Evolutionary conservation across 306 rosid species (phyloP), one percentile per base, ranked within the genome.

Genomic region (Ormosia emarginata): DNA sequence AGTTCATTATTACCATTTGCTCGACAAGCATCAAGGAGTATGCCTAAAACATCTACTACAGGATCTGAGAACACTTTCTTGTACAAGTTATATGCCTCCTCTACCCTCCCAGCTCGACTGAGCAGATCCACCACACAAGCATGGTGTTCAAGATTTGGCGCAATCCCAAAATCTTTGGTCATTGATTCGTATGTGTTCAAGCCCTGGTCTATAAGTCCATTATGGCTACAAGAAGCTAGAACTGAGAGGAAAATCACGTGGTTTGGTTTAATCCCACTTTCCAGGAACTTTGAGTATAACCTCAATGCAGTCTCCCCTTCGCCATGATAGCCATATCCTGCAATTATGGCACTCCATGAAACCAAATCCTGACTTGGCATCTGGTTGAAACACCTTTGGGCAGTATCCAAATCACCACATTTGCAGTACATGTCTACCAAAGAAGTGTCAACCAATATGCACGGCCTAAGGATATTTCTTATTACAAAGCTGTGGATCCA

Each of bases 381-480:
- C 41, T 74, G 87, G 69, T 80, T 69, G 61, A 91, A 93, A 85
- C 97, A 93, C 62, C 67, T 89, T 78, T 86, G 90, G 7, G 95
- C 95, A 24, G 78, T 79, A 36, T 87, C 86, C 81, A 91, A 63
- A 78, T 88, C 88, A 11, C 97, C 97, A 37, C 97, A 93, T 84
- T 91, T 93, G 11, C 92, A 84, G 87, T 93, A 93, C 97, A 93
- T 91, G 77, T 93, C 95, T 8, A 93, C 89, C 82, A 93, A 83
- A 70, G 95, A 91, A 74, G 97, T 91, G 87, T 89, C 92, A 10
- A 91, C 91, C 86, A 89, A 40, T 67, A 93, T 89, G 79, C 90
- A 84, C 1, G 90, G 88, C 86, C 83, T 73, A 64, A 82, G 82
- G 69, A 70, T 80, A 71, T 89, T 89, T 85, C 90, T 86, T 43